Base-by-base conservation (phyloP, 2,329 filamentous ascomycete genomes). In the Verticillium nubilum region DNA sequence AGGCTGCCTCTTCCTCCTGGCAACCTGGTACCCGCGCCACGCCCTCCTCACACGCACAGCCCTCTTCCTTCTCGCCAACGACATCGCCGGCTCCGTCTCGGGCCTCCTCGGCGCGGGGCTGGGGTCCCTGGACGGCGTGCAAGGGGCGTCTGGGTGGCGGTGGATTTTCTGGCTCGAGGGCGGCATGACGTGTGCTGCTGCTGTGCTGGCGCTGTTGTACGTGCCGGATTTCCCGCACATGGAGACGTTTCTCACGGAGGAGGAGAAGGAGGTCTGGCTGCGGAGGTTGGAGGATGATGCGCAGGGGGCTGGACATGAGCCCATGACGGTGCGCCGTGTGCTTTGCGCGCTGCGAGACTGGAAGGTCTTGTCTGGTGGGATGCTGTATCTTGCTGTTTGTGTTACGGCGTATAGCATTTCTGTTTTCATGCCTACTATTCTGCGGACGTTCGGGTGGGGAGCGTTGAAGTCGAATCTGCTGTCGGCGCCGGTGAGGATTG, bases 341-440 rank as follows among this genome's bases (percentile, higher is more conserved):
- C 79, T 87, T 65, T 82, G 85, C 68, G 78, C 82, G 52, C 79
- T 84, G 66, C 68, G 76, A 15, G 81, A 84, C 35, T 79, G 79
- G 56, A 75, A 74, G 57, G 74, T 79, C 56, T 70, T 87, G 52
- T 73, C 83, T 50, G 76, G 58, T 31, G 66, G 64, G n/a, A 61
- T 66, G n/a, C 58, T 68, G 12, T 71, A 68, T 58, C 59, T 72
- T 13, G 63, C 64, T 17, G 67, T 69, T 25, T 65, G 67, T 58
- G 64, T 67, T 10, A 69, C 67, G 1, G 68, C 67, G 15, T 72
- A 71, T 61, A 66, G 69, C 19, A 63, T 70, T 52, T 65, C 66
- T n/a, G 69, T 73, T 6, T 73, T 73, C 59, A 65, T 70, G 54
- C 71, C 71, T 6, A 72, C 69, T 12, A 72, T 74, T 52, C 65